phyloP scores from a whole-genome alignment of 352 stramenopile genomes.

The Globisporangium emineosum region DNA sequence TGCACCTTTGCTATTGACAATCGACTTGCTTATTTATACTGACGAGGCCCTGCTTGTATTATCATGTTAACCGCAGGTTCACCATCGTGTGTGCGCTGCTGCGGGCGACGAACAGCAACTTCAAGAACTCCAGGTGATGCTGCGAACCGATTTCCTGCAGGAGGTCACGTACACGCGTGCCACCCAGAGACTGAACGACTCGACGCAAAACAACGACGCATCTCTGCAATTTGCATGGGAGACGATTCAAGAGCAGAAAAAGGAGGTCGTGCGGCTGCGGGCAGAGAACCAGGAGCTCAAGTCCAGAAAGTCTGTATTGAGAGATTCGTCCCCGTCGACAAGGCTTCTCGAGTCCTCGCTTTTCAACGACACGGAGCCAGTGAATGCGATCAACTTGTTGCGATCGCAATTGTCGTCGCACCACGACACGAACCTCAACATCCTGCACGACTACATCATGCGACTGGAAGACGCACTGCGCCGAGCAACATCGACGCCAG shows the following conservation, averaged over 20 bases:
- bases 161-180: conserved; percentile 26
- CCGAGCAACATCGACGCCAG: conserved; percentile 7
- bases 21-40: not conserved
- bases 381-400: conserved; percentile 43
- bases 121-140: conserved; percentile 44
- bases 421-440: conserved; percentile 45
- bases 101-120: conserved; percentile 54
- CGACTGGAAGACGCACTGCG: conserved; percentile 41
- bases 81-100: conserved; percentile 37
- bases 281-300: conserved; percentile 49
- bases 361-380: conserved; percentile 30
- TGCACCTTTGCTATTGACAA: not conserved
- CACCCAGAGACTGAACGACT: conserved; percentile 20
- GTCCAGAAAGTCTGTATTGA: conserved; percentile 1
- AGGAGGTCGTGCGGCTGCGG: conserved; percentile 58
- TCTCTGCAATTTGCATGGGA: conserved; percentile 78
- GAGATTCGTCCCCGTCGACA: conserved; percentile 1
- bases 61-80: conserved; percentile 21
- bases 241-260: conserved; percentile 71
- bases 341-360: conserved; percentile 15
- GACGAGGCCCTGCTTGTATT: not conserved
- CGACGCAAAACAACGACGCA: conserved; percentile 40
- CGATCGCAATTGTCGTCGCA: conserved; percentile 51
- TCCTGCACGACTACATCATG: conserved; percentile 60
- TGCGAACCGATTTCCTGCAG: conserved; percentile 53